Evolutionary conservation across 73 alveolate species (phyloP), one percentile per base, ranked within the genome.

Genomic region (Tetrahymena thermophila): DNA sequence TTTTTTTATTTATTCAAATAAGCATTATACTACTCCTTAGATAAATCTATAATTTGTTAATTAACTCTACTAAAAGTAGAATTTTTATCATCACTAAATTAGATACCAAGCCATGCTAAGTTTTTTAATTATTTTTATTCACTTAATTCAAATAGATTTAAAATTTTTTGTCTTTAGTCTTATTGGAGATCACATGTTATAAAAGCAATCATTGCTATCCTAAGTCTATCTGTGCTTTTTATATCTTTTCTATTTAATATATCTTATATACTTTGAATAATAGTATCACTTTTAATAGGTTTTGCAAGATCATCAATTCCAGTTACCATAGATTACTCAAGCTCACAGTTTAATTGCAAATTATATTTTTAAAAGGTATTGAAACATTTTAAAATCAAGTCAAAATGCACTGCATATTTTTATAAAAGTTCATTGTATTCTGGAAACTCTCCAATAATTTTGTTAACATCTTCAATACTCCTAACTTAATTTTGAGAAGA

Each of bases 231-330:
- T 3, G 23, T 11, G 9, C 89, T 71, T 31, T 71, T 71, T 11
- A 71, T 71, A 21, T 71, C 89, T 31, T 71, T 71, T 71, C 89
- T 71, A 71, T 40, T 71, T 25, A 71, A 25, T n/a, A 71, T 31
- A 71, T 71, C 89, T 21, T 7, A 9, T 71, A 71, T 28, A 19
- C 37, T 71, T 71, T n/a, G 23, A 71, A 28, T 34, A 43, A 95
- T 89, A 23, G 85, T 89, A 11, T 56, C 84, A 34, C 94, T 34
- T 85, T 93, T 71, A 16, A 95, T 95, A 31, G 85, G 37, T 85
- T 95, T 95, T 17, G 95, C 97, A 15, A 56, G 43, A 23, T 93
- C 93, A 89, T 95, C 97, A 95, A 95, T 85, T 15, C 97, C 97
- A 23, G 97, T 95, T 11, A 89, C 94, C 56, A 95, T 43, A 19